These are phyloP conservation scores for Vitis hybrid DNA, from an alignment of 177 flowering plant species.

Conservation along the genomic window DNA sequence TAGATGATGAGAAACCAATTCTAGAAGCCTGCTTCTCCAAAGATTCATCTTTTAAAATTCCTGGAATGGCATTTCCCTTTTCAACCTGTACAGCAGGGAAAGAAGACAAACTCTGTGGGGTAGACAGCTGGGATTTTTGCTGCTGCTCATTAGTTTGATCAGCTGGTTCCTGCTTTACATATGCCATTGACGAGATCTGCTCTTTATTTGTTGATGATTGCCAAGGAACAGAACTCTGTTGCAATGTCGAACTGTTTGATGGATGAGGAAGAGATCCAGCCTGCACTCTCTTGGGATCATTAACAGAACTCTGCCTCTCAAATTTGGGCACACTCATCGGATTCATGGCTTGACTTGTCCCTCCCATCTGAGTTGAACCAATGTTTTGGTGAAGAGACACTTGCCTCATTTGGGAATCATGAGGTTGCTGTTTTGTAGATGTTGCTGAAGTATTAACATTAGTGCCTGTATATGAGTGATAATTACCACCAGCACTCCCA, in stretches of 20 bases:
- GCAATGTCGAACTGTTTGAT: constrained; percentile 39
- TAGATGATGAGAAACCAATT: constrained; percentile 35
- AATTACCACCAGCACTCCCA: constrained; percentile 48
- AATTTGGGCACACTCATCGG: constrained; percentile 40
- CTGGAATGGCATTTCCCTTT: constrained; percentile 43
- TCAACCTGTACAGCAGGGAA: constrained; percentile 35
- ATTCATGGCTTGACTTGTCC: constrained; percentile 42
- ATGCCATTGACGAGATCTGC: constrained; percentile 35
- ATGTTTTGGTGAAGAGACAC: constrained; percentile 46
- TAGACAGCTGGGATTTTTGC: constrained; percentile 41
- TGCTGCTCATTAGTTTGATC: constrained; percentile 67
- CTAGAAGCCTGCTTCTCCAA: constrained; percentile 55
- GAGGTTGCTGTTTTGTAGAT: constrained; percentile 50
- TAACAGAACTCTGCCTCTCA: constrained; percentile 47
- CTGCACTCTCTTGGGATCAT: constrained; percentile 58
- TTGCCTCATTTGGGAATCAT: constrained; percentile 65
- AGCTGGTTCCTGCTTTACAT: constrained; percentile 60
- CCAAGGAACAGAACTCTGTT: constrained; percentile 51
- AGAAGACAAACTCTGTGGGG: constrained; percentile 38
- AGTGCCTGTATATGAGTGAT: constrained; percentile 47
- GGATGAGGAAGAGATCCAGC: constrained; percentile 49
- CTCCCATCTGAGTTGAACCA: constrained; percentile 43
- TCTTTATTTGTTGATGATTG: constrained; percentile 46
- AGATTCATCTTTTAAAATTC: constrained; percentile 39
- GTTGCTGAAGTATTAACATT: constrained; percentile 44